phyloP scores from a whole-genome alignment of 495 filamentous ascomycete genomes.

The Talaromyces liani region DNA sequence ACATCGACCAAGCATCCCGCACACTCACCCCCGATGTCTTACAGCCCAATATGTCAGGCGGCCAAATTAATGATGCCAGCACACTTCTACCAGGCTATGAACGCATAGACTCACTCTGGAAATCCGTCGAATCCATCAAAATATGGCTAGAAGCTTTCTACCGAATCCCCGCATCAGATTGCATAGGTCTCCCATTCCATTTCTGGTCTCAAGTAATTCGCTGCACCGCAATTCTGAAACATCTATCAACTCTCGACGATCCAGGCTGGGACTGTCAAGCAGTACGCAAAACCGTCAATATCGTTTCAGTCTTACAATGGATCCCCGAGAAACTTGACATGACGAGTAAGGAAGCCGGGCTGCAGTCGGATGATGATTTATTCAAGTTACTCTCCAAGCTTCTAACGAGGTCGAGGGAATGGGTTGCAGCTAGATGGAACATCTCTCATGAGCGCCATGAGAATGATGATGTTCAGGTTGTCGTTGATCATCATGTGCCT shows the following conservation, averaged over 20 bases:
- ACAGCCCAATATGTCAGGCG: constrained; percentile 10
- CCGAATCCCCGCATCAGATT: constrained; percentile 15
- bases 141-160: constrained; percentile 28
- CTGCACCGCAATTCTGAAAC: constrained; percentile 26
- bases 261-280: constrained; percentile 33
- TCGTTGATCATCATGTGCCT: background rate
- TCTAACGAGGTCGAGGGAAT: constrained; percentile 17
- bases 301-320: constrained; percentile 21
- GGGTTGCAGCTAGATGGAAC: constrained; percentile 15
- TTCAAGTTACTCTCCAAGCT: constrained; percentile 21
- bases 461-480: background rate
- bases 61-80: background rate
- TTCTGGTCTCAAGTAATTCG: constrained; percentile 32
- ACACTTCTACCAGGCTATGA: constrained; percentile 18
- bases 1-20: constrained; percentile 25
- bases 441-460: constrained; percentile 4
- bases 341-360: constrained; percentile 18
- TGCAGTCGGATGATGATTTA: constrained; percentile 21
- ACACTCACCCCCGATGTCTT: constrained; percentile 15
- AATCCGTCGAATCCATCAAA: constrained; percentile 27
- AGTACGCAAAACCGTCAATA: constrained; percentile 24
- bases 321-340: constrained; percentile 20
- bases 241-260: constrained; percentile 29
- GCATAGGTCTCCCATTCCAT: constrained; percentile 23
- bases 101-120: constrained; percentile 27